Percentiles rank a stretch among this genome's conserved stretches.
Evolutionary conservation across 441 rosid species (phyloP).

Genomic region (Adansonia madagascariensis): DNA sequence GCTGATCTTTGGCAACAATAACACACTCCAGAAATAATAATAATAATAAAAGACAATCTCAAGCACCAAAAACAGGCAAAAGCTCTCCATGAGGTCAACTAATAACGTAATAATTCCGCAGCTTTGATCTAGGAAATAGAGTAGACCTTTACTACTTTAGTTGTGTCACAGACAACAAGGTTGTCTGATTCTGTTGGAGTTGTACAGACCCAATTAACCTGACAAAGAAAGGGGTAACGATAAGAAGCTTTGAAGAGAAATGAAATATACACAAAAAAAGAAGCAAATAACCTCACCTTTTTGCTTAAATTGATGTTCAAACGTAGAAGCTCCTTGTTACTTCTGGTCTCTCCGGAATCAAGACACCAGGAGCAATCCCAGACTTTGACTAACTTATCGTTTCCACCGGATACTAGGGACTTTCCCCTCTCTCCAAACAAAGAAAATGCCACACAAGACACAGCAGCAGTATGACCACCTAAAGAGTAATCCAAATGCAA

Average conservation of each 20-base stretch:
- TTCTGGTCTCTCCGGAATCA: slow-evolving; percentile 39
- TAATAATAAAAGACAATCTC: neutral
- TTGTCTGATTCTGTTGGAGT: slow-evolving; percentile 74
- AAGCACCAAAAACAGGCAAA: neutral
- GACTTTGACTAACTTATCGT: slow-evolving; percentile 76
- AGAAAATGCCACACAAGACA: slow-evolving; percentile 78
- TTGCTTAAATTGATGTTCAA: slow-evolving; percentile 59
- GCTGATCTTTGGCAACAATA: slow-evolving; percentile 9
- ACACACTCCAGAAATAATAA: neutral
- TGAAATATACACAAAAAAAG: slow-evolving; percentile 5
- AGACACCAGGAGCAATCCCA: slow-evolving; percentile 68
- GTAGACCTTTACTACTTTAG: slow-evolving; percentile 79
- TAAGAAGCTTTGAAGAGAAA: slow-evolving; percentile 13
- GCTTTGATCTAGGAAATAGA: slow-evolving; percentile 44
- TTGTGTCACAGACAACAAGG: slow-evolving; percentile 85
- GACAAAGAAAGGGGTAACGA: slow-evolving; percentile 27
- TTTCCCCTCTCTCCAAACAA: slow-evolving; percentile 73
- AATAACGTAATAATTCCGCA: neutral
- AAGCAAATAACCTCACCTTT: slow-evolving; percentile 48
- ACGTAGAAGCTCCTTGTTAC: slow-evolving; percentile 45
- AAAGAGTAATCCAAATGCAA: slow-evolving; percentile 74
- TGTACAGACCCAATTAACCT: slow-evolving; percentile 95
- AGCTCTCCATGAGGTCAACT: neutral
- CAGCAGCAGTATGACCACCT: slow-evolving; percentile 86
- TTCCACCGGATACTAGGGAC: slow-evolving; percentile 81